Base-by-base conservation (phyloP, 139 green algal species). In the Chlorella vulgaris region DNA sequence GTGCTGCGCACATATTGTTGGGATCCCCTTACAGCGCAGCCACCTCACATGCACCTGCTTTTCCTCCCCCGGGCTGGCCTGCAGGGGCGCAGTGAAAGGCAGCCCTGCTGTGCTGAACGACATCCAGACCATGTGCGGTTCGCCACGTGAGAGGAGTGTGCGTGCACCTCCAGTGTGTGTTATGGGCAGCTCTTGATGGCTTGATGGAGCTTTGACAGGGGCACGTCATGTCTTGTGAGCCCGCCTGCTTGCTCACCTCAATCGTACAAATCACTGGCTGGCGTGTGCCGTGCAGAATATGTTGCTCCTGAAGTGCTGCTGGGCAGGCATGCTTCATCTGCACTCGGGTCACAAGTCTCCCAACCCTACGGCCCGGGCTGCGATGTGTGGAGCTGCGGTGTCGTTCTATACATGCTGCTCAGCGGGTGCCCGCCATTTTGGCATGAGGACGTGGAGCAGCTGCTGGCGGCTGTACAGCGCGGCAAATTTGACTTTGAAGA, bases 351-450 rank as follows among this genome's bases (percentile, higher is more conserved):
- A 21, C 22, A 65, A 31, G 62, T n/a, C 62, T 6, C 15, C 62
- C 4, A 29, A 7, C 10, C 62, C 22, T 38, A 69, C 29, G 62
- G 62, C 26, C 62, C 62, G n/a, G 26, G 10, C 7, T 7, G 4
- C 21, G 62, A 69, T 28, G 7, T 69, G 18, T 69, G 62, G 62
- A 22, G 18, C 4, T 69, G 62, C 62, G 62, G 62, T 29, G 62
- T 69, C n/a, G n/a, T 69, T 7, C 62, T 69, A 29, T 69, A 40
- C 62, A 69, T 69, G 62, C 62, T 69, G 62, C 62, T 69, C 26
- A 40, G 62, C 62, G 29, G 62, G 6, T 24, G 15, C 7, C 62
- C 31, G n/a, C 62, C 62, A 4, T 69, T 69, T 40, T 69, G 6
- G 7, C 6, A 43, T 28, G 62, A n/a, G n/a, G 29, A 43, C 29